A percentile compares a stretch with the other conserved stretches of the same genome.
phyloP scores from a whole-genome alignment of 306 rosid species.

The Citrullus amarus region DNA sequence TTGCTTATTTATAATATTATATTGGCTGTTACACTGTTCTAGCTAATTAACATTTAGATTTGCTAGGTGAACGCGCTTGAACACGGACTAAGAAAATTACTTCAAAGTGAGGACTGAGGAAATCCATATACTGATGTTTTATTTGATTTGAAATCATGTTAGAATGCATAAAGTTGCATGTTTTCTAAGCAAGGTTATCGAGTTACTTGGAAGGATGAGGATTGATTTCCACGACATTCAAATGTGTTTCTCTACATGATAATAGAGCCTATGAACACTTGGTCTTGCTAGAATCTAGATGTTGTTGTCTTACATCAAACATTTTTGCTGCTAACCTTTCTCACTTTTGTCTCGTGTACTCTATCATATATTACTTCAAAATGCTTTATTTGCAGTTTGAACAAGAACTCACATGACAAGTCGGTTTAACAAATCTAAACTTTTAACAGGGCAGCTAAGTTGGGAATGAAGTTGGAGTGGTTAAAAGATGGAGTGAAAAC shows the following conservation, averaged over 20 bases:
- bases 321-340: background rate
- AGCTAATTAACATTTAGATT: background rate
- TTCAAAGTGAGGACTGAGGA: background rate
- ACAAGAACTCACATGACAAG: background rate
- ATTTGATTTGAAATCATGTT: background rate
- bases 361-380: background rate
- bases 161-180: background rate
- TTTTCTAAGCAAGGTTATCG: background rate
- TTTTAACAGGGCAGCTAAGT: constrained; percentile 46
- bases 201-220: background rate
- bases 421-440: background rate
- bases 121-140: background rate
- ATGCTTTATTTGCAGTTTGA: background rate
- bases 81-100: background rate
- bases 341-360: background rate
- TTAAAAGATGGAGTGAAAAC: constrained; percentile 61
- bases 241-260: background rate
- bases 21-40: background rate
- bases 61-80: background rate
- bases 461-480: constrained; percentile 89
- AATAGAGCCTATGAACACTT: background rate
- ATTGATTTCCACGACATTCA: background rate
- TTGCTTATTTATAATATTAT: background rate
- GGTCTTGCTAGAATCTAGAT: background rate
- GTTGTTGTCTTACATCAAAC: background rate